Base-by-base conservation (phyloP, 176 grass and related monocot genomes). In the Musa troglodytarum region DNA sequence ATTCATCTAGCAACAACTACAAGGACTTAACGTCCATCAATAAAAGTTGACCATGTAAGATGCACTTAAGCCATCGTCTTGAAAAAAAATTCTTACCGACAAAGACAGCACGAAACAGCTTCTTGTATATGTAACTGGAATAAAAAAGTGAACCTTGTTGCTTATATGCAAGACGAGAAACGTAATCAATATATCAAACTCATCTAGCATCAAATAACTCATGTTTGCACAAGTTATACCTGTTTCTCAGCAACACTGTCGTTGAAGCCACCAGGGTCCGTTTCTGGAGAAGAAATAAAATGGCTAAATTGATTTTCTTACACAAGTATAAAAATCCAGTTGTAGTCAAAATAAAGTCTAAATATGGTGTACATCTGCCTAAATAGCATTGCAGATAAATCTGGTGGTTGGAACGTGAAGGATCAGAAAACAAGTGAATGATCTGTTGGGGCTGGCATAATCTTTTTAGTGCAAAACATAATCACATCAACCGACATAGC, bases 201-300 rank as follows among this genome's bases (percentile, higher is more conserved):
- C 57, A 23, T 52, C 3, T 72, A 3, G 3, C 22, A 17, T 52
- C 49, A 65, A 50, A n/a, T 24, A 58, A 51, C 69, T 20, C 28
- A 73, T 78, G 77, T 10, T 50, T 49, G 21, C 49, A 26, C 59
- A 64, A 56, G 25, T 72, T 54, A 76, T 72, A 99, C 91, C 88
- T 94, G 86, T 65, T 99, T 89, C 77, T 89, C 86, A 1, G 91
- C 91, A 56, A 95, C 91, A 50, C 88, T 95, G 63, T 99, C 95
- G 89, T 99, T 95, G 81, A 99, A 99, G 79, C 91, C 88, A 10
- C 86, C 91, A 2, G 82, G 86, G 75, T 92, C 88, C 10, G 82
- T 92, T 81, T 99, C 95, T 92, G 84, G 82, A 72, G 74, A 76
- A 69, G 8, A 64, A 76, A 52, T 49, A 5, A 65, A 65, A 53